Evolutionary conservation across 176 grass and related monocot genomes (phyloP).

Genomic region (Oryza nivara): DNA sequence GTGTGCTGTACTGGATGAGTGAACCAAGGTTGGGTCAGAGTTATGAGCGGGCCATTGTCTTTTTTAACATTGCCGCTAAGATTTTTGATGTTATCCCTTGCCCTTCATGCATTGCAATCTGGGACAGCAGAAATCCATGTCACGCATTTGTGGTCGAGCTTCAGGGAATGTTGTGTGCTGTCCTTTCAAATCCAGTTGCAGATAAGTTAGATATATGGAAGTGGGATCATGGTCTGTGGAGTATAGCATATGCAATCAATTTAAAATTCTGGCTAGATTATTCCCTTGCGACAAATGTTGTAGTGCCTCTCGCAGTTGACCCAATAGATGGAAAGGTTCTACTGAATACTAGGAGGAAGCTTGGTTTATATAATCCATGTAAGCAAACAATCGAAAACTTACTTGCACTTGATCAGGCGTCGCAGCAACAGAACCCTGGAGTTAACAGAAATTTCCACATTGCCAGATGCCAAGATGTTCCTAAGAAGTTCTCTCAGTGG

Average conservation of each 20-base stretch:
- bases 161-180: background rate
- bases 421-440: no score
- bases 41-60: no score
- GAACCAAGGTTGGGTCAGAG: no score
- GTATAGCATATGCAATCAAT: background rate
- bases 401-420: background rate
- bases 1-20: no score
- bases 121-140: no score
- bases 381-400: background rate
- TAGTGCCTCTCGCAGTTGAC: background rate
- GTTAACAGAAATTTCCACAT: no score
- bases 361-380: background rate
- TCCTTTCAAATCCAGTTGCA: background rate
- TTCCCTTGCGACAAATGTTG: background rate
- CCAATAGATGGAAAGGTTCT: background rate
- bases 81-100: no score
- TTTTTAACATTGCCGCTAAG: no score
- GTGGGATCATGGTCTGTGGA: background rate
- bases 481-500: background rate
- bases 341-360: background rate
- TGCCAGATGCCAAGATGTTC: no score
- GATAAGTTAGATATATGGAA: background rate
- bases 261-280: background rate
- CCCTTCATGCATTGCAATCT: no score
- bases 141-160: no score